Evolutionary conservation across 2,329 filamentous ascomycete genomes (phyloP).

Genomic region (Ceratocystiopsis minuta): DNA sequence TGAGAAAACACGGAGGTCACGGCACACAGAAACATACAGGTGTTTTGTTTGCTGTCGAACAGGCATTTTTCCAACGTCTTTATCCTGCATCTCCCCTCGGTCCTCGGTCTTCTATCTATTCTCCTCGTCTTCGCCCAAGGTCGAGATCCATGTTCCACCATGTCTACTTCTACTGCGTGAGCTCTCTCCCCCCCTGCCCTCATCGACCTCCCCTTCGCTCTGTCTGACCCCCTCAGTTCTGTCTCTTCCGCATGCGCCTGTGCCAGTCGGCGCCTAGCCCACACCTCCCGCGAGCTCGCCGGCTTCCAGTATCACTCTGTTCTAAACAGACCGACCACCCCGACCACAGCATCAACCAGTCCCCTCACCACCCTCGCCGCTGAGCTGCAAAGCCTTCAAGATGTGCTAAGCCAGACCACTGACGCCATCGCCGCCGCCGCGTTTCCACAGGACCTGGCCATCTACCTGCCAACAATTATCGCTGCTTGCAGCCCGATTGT

Average conservation of each 20-base stretch:
- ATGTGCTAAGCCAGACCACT: conserved; percentile 20
- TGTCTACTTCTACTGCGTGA: no score
- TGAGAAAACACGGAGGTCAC: no score
- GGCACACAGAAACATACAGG: no score
- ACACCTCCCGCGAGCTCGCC: conserved; percentile 16
- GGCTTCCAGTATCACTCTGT: background rate
- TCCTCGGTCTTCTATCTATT: no score
- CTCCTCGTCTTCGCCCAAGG: no score
- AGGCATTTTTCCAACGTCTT: no score
- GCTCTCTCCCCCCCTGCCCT: no score
- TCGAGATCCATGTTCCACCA: no score
- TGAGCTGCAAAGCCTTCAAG: conserved; percentile 23
- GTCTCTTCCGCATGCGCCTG: conserved; percentile 17
- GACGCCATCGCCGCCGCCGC: conserved; percentile 17
- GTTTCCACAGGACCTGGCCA: conserved; percentile 19
- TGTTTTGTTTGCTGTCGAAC: no score
- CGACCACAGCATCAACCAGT: conserved; percentile 22
- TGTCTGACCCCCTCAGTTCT: background rate
- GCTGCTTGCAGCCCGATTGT: conserved; percentile 19
- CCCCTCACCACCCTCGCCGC: conserved; percentile 22
- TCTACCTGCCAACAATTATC: conserved; percentile 19
- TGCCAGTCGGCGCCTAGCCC: conserved; percentile 18
- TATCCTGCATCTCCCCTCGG: no score
- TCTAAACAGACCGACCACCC: conserved; percentile 10
- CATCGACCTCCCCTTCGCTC: no score